Evolutionary conservation across 352 stramenopile genomes (phyloP).

Genomic region (Plasmopara viticola): DNA sequence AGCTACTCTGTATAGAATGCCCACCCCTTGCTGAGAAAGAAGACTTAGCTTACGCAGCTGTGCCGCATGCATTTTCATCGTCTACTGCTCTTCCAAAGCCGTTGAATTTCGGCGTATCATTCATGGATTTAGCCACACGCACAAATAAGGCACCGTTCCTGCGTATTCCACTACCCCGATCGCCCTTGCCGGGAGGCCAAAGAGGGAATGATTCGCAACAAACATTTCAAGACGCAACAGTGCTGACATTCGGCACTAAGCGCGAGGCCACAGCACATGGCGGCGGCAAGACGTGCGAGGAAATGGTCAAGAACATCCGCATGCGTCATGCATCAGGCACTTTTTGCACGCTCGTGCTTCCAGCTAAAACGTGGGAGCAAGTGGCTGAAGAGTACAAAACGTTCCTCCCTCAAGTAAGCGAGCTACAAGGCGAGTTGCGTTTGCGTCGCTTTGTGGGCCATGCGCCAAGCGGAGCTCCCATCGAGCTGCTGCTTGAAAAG

Average conservation of each 20-base stretch:
- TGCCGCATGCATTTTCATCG: constrained; percentile 11
- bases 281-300: constrained; percentile 65
- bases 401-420: constrained; percentile 34
- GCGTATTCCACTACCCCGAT: constrained; percentile 50
- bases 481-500: constrained; percentile 39
- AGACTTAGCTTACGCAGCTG: not conserved
- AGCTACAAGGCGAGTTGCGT: constrained; percentile 49
- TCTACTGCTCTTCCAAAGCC: constrained; percentile 14
- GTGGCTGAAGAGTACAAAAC: constrained; percentile 35
- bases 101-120: constrained; percentile 61
- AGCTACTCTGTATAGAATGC: constrained; percentile 58
- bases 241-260: constrained; percentile 51
- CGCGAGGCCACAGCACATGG: constrained; percentile 56
- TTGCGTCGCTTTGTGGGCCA: constrained; percentile 52
- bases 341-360: constrained; percentile 65
- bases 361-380: constrained; percentile 38
- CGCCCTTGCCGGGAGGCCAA: constrained; percentile 12
- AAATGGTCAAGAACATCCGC: constrained; percentile 85
- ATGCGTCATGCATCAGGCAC: constrained; percentile 76
- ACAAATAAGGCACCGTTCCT: constrained; percentile 30
- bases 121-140: constrained; percentile 29
- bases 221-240: constrained; percentile 57
- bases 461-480: constrained; percentile 29
- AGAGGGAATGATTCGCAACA: constrained; percentile 20
- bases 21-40: constrained; percentile 19